Conservation (phyloP, 1,139 yeast species). For the Trichomonascaceae sp. region DNA sequence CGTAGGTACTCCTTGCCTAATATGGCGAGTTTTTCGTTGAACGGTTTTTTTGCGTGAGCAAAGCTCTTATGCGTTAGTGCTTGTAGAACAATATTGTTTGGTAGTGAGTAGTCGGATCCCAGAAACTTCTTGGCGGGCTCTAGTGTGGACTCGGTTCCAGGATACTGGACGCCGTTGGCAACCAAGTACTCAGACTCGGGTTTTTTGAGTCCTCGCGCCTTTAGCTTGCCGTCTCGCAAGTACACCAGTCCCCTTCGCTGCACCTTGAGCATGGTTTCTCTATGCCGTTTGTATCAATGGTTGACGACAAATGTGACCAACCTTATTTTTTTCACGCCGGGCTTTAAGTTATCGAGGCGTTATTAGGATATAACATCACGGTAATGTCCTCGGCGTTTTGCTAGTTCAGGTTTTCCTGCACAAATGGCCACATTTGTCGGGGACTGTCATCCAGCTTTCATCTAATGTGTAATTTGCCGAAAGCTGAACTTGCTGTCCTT, state of each 20-base stretch:
- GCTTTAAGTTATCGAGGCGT: background rate
- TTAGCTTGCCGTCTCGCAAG: constrained; percentile 39
- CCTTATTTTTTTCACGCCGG: background rate
- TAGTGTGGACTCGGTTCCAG: constrained; percentile 36
- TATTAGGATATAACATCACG: too few species aligned
- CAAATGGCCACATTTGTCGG: too few species aligned
- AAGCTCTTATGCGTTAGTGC: constrained; percentile 85
- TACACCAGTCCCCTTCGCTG: constrained; percentile 21
- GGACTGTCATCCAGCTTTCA: too few species aligned
- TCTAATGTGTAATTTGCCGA: too few species aligned
- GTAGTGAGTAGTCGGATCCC: constrained; percentile 34
- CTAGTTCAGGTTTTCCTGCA: too few species aligned
- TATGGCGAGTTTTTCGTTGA: constrained; percentile 69
- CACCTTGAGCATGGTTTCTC: background rate
- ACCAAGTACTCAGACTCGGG: constrained; percentile 54
- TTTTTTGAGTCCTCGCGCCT: constrained; percentile 63
- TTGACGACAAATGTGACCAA: constrained; percentile 1
- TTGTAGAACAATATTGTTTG: constrained; percentile 46
- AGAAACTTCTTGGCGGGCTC: constrained; percentile 37
- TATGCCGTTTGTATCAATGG: constrained; percentile 4
- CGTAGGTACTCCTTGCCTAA: constrained; percentile 68
- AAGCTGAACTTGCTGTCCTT: too few species aligned
- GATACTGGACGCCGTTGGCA: constrained; percentile 51
- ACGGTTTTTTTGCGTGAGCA: constrained; percentile 81
- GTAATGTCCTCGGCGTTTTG: too few species aligned